Base-by-base conservation (phyloP, 1,139 yeast species). In the Yamadazyma sp. region DNA sequence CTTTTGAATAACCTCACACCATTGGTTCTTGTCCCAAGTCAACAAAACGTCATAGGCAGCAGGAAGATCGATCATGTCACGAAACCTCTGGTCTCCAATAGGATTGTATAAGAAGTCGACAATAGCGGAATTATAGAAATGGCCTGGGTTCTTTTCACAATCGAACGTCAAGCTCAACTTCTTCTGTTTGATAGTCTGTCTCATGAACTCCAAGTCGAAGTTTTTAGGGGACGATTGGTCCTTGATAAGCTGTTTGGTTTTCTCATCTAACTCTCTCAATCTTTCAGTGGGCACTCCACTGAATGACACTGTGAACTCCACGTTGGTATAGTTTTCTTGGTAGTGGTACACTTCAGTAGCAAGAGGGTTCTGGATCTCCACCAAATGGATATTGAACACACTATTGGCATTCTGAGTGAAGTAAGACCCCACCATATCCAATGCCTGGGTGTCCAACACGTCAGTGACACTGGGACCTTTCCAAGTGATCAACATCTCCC, bases 81-180 rank as follows among this genome's bases (percentile, higher is more conserved):
- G 59, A 44, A 92, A 64, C 40, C 80, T 81, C 12, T 76, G 59
- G 1, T 86, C 88, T 40, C 78, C 77, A 3, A 59, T 57, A 22
- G 77, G 66, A 34, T 96, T 96, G 53, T 92, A 94, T 11, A 89
- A 59, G 56, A 88, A 90, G 52, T 87, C 95, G 27, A 74, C 70
- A 35, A 89, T 85, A 6, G 92, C 88, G 41, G 80, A 70, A 37
- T 78, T 77, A 1, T 88, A 74, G 43, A 90, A 68, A 3, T 71
- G 66, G 21, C 75, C 71, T 4, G 92, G 75, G 26, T 78, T 75
- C 44, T 77, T 79, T 57, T 92, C 97, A 31, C 85, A 74, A 21
- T 72, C 70, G 34, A 80, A 74, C 27, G 86, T 66, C 49, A 75
- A 78, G 52, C 80, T 80, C 64, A 84, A 73, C 54, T 70, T 80